Evolutionary conservation across 1,139 yeast genomes (phyloP), one percentile per base, ranked within the genome.

Genomic region (Yamadazyma atlantica): DNA sequence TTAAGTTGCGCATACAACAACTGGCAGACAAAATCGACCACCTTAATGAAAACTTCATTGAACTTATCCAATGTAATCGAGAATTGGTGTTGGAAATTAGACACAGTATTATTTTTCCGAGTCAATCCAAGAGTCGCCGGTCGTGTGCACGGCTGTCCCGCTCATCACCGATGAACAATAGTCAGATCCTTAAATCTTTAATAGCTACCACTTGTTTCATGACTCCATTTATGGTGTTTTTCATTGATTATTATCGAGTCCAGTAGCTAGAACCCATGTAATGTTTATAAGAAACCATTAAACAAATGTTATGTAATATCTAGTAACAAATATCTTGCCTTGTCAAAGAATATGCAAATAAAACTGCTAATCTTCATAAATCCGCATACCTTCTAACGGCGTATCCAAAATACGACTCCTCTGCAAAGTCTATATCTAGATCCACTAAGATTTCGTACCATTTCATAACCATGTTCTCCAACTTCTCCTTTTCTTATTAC

Each of bases 21-120:
- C 26, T 23, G 26, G 11, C 26, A 25, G 40, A 44, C 34, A 40
- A 38, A 18, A 10, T 44, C 5, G 46, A 44, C 35, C 19, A 33
- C 35, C 35, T 42, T 9, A 33, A 36, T 22, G 39, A 42, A 18
- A 34, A 15, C 21, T 33, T 44, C 13, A 29, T 24, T 18, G 13
- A 26, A 5, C 18, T 32, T 12, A 32, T 7, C 13, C 39, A 38
- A 24, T 23, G 29, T 14, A 21, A 32, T 10, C 22, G 29, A 16
- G 39, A 38, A 30, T 18, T 33, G 19, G 16, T 35, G 5, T n/a
- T 21, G 19, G 31, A 36, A 6, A 29, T 40, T 7, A 27, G 21
- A 35, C 5, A 8, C 4, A 11, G 26, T 23, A 11, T 11, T 5
- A 23, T 23, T 23, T 10, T 10, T 23, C 26, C 26, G 26, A 7